Evolutionary conservation across 176 grass and related monocot species (phyloP), one percentile per base, ranked within the genome.

Genomic region (Panicum miliaceum): DNA sequence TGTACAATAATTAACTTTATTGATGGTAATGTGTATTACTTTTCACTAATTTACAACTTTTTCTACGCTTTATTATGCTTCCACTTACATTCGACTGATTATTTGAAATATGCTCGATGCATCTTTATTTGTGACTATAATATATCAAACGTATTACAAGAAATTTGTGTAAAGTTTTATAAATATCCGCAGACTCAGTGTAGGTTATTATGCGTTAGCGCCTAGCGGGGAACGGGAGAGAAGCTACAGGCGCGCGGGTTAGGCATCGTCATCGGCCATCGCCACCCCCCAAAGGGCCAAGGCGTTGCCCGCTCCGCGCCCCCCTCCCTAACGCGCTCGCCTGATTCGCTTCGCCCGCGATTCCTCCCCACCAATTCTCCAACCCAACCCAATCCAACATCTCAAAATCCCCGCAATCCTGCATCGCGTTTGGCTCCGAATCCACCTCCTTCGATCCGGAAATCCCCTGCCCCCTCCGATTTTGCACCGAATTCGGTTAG

Each of bases 241-340:
- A 57, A 57, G 54, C 54, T 10, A 57, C 54, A 57, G 47, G 77
- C 78, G 85, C 85, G 85, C 78, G 60, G 50, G 71, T 81, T 81
- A 23, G 20, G 54, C 54, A 3, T 57, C 54, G n/a, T n/a, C 57
- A 12, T 26, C 57, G n/a, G n/a, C 57, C 57, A 12, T 26, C 57
- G n/a, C 57, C 57, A 59, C 3, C n/a, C 29, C 54, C 57, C 57
- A 59, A 59, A 59, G 57, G 57, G n/a, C 57, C 57, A 25, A 59
- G 57, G 57, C 57, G 57, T 60, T 60, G 57, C n/a, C 57, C 57
- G 57, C 57, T n/a, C 51, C 18, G 56, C 56, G 22, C 56, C 8
- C 22, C 22, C 22, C 3, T 13, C 53, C 53, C 20, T 58, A 35
- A 48, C 64, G 57, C 48, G 35, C 34, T 80, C 48, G 71, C 41